A percentile compares a stretch with the other conserved stretches of the same genome.
Conservation (phyloP, 345 rosid genomes). For the Rhizophora apiculata region DNA sequence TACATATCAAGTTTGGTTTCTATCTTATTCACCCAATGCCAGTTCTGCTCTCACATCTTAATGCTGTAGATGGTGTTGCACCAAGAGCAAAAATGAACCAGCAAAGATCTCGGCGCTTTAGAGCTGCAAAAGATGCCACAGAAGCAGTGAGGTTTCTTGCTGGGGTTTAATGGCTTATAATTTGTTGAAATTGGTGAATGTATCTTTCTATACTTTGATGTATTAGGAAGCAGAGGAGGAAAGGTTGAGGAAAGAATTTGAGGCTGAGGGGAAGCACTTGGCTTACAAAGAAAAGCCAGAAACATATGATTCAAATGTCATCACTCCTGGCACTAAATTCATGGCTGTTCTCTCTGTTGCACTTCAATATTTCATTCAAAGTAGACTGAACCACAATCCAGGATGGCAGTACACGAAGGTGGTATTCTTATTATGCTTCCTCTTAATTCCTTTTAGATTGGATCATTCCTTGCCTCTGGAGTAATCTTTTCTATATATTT, state of each 20-base stretch:
- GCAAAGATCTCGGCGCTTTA: conserved; percentile 89
- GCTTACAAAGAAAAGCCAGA: conserved; percentile 69
- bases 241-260: conserved; percentile 73
- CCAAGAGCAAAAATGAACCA: conserved; percentile 99
- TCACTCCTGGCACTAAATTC: conserved; percentile 94
- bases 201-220: conserved; percentile 12
- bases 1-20: conserved; percentile 10
- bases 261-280: conserved; percentile 56
- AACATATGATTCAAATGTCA: conserved; percentile 90
- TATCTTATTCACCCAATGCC: not conserved
- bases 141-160: conserved; percentile 61
- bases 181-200: conserved; percentile 8
- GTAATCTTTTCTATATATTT: conserved; percentile 48
- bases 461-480: conserved; percentile 51
- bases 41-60: not conserved
- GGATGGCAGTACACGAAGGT: conserved; percentile 92
- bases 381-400: conserved; percentile 75
- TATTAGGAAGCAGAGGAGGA: conserved; percentile 91
- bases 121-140: conserved; percentile 97
- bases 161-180: not conserved
- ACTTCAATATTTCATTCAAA: conserved; percentile 82
- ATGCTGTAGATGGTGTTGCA: conserved; percentile 85
- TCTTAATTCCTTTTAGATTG: conserved; percentile 33
- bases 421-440: conserved; percentile 27
- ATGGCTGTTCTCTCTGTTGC: conserved; percentile 89